These are phyloP conservation scores for Monosporascus cannonballus DNA, from an alignment of 2,329 filamentous ascomycete species.

Conservation along the genomic window DNA sequence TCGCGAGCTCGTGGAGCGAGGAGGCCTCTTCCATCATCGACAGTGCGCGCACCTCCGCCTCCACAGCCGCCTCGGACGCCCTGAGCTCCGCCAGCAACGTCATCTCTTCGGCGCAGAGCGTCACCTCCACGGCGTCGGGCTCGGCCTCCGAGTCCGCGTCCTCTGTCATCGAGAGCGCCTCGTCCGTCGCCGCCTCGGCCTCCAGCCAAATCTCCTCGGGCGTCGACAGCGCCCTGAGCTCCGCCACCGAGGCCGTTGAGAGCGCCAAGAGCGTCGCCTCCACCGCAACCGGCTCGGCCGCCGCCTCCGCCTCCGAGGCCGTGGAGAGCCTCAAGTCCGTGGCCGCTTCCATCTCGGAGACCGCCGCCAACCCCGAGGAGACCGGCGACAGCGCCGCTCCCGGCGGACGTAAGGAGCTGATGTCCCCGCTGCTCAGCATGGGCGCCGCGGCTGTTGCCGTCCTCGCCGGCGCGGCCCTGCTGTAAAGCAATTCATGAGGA, in stretches of 20 bases:
- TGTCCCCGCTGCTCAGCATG: conserved; percentile 10
- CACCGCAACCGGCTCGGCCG: conserved; percentile 8
- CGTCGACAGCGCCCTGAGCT: conserved; percentile 4
- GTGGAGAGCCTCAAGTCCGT: conserved; percentile 15
- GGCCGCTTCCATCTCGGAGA: conserved; percentile 6
- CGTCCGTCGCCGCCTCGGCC: conserved; percentile 4
- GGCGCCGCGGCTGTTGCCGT: conserved; percentile 9
- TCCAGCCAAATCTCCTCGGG: conserved; percentile 6
- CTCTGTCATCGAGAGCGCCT: background rate
- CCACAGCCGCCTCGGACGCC: too few relatives aligned
- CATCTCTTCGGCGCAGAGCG: too few relatives aligned
- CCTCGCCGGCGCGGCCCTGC: conserved; percentile 10
- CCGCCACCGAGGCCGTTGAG: conserved; percentile 3
- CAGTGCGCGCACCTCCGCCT: too few relatives aligned
- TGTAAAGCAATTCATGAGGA: conserved; percentile 6
- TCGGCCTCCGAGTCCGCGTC: too few relatives aligned
- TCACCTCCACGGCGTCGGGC: too few relatives aligned
- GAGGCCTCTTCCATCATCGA: too few relatives aligned
- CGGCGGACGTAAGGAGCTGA: conserved; percentile 4
- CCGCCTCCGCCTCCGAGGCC: conserved; percentile 11
- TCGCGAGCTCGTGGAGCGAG: too few relatives aligned
- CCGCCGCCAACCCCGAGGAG: conserved; percentile 2
- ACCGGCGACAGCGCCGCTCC: conserved; percentile 6
- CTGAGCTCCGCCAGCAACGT: too few relatives aligned
- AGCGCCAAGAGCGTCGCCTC: conserved; percentile 10